Percentiles rank a stretch among this genome's conserved stretches.
phyloP scores from a whole-genome alignment of 345 rosid genomes.

The Acer negundo region DNA sequence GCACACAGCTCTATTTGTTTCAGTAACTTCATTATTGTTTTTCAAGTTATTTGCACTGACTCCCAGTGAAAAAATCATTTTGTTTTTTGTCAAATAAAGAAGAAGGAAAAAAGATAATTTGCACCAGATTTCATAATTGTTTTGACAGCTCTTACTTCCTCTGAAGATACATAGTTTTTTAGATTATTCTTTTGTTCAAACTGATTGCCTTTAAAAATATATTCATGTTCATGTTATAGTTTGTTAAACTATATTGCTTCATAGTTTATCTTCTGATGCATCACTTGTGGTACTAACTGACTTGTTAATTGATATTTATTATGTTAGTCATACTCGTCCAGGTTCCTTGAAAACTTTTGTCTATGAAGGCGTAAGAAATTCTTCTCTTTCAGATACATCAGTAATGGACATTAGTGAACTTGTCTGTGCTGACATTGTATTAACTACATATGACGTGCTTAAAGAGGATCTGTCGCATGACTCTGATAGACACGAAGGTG shows the following conservation, averaged over 20 bases:
- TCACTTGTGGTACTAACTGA: conserved; percentile 23
- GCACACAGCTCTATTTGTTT: neutral
- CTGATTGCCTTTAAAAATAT: conserved; percentile 9
- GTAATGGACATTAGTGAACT: conserved; percentile 61
- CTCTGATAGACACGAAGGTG: conserved; percentile 91
- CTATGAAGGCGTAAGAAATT: conserved; percentile 82
- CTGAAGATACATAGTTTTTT: neutral
- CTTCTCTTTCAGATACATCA: conserved; percentile 59
- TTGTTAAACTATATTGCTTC: conserved; percentile 11
- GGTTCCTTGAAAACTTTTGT: conserved; percentile 71
- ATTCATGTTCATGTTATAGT: conserved; percentile 13
- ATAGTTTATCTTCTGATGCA: conserved; percentile 19
- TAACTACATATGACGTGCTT: conserved; percentile 95
- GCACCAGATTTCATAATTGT: neutral
- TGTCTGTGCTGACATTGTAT: conserved; percentile 70
- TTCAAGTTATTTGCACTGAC: neutral
- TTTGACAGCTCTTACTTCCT: neutral
- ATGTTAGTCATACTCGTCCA: conserved; percentile 77
- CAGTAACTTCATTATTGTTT: neutral
- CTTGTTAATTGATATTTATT: conserved; percentile 31
- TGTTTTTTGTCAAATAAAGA: neutral
- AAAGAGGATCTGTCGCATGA: conserved; percentile 96
- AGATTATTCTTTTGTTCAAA: neutral
- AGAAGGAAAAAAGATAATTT: neutral
- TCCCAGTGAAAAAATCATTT: too few species aligned